Percentiles rank a stretch among this genome's conserved stretches.
These are phyloP conservation scores for Barnettozyma sucrosica DNA, from an alignment of 805 yeast genomes.

Conservation along the genomic window DNA sequence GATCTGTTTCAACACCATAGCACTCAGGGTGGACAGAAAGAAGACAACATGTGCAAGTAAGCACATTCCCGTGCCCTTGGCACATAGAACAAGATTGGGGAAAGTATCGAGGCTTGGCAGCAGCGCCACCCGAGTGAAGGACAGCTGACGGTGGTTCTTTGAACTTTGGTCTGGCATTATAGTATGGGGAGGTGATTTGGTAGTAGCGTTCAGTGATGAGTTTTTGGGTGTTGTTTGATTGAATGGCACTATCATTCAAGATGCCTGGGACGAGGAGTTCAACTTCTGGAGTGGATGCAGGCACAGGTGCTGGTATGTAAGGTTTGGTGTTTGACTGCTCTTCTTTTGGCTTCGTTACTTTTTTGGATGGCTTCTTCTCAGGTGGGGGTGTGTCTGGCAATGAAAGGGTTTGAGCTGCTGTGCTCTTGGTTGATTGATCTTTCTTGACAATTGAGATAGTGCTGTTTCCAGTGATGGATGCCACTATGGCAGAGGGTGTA, in stretches of 20 bases:
- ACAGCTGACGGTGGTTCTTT: slow-evolving; percentile 8
- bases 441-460: not conserved
- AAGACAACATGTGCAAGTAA: slow-evolving; percentile 62
- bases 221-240: slow-evolving; percentile 7
- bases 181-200: slow-evolving; percentile 11
- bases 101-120: not conserved
- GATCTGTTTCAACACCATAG: slow-evolving; percentile 42
- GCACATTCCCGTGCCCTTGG: slow-evolving; percentile 36
- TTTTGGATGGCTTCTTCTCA: not conserved
- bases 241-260: not conserved
- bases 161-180: slow-evolving; percentile 17
- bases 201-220: slow-evolving; percentile 16
- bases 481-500: not conserved
- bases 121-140: not conserved
- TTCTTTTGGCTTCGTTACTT: not conserved
- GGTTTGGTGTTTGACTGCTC: not conserved
- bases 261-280: not conserved
- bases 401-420: not conserved
- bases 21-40: slow-evolving; percentile 66
- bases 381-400: not conserved
- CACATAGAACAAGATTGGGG: slow-evolving; percentile 52
- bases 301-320: not conserved
- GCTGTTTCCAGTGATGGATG: not conserved
- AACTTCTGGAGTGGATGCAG: not conserved
- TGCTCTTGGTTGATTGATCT: not conserved